Evolutionary conservation across 306 rosid genomes (phyloP), one percentile per base, ranked within the genome.

Genomic region (Psophocarpus tetragonolobus): DNA sequence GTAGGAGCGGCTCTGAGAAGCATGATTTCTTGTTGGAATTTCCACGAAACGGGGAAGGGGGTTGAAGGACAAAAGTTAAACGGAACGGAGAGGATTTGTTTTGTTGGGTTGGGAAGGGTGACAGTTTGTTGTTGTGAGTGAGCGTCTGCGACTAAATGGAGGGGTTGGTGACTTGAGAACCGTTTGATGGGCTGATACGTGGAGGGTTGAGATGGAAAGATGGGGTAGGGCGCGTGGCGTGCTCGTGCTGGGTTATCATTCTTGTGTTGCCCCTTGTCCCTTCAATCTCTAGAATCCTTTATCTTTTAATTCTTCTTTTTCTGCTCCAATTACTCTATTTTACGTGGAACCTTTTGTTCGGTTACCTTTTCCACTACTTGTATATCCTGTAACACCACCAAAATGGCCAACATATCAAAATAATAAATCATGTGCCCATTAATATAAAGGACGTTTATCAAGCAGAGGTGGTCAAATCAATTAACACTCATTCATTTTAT

Each of bases 151-250:
- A 1, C 10, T 72, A 84, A 69, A 13, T 39, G 17, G 62, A 48
- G 3, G 8, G 70, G 6, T 1, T 54, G 29, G 71, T 60, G 21
- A 8, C 0, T 74, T 32, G 61, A 30, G 47, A 7, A 0, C 87
- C 95, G 65, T 88, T 74, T 76, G 91, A 89, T 87, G 12, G 0
- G 0, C 2, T 5, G 23, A 8, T 18, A 88, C 67, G 76, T 87
- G 93, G 93, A 78, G 53, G 88, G 90, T 8, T 0, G 2, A 18
- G 85, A 88, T 79, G 21, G 12, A 73, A 13, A 24, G 24, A 0
- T 3, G 11, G 65, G 68, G 0, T 0, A 0, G 79, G 85, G 93
- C 91, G 97, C 91, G 98, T 93, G 98, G 88, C 86, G 0, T 1
- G 67, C 96, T 84, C 88, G 87, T 90, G 96, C 17, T 76, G 58